A percentile compares a stretch with the other conserved stretches of the same genome.
Evolutionary conservation across 306 rosid genomes (phyloP).

Genomic region (Sicyos baderoa): DNA sequence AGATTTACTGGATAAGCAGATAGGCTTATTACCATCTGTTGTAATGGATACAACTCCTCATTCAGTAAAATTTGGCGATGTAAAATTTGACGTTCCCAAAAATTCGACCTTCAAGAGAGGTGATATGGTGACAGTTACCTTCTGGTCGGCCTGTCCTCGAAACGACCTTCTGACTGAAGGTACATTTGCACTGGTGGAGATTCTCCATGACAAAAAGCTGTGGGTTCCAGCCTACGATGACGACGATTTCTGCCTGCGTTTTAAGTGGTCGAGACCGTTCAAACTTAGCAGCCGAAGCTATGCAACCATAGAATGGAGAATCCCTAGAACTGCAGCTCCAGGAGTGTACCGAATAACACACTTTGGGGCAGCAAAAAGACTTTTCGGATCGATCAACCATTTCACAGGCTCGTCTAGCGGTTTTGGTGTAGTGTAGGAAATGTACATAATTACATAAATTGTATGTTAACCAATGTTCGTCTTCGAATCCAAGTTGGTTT

Average conservation of each 20-base stretch:
- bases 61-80: slow-evolving; percentile 62
- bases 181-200: slow-evolving; percentile 74
- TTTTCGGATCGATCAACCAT: slow-evolving; percentile 55
- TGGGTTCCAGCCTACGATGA: slow-evolving; percentile 87
- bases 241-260: slow-evolving; percentile 80
- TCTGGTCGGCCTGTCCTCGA: slow-evolving; percentile 91
- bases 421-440: slow-evolving; percentile 47
- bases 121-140: slow-evolving; percentile 45
- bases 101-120: slow-evolving; percentile 65
- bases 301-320: slow-evolving; percentile 85
- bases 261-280: slow-evolving; percentile 74
- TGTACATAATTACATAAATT: not conserved
- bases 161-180: slow-evolving; percentile 92
- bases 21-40: slow-evolving; percentile 72
- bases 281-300: slow-evolving; percentile 50
- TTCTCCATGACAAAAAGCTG: slow-evolving; percentile 34
- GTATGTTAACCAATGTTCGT: not conserved
- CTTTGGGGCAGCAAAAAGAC: slow-evolving; percentile 73
- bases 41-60: slow-evolving; percentile 60
- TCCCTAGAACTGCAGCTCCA: slow-evolving; percentile 44
- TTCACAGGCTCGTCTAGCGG: slow-evolving; percentile 81
- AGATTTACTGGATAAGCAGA: slow-evolving; percentile 58
- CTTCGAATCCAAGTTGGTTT: not conserved
- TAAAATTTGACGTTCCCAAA: slow-evolving; percentile 45
- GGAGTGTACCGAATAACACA: slow-evolving; percentile 73